Evolutionary conservation across 768 basidiomycete species (phyloP), one percentile per base, ranked within the genome.

Genomic region (Agrocybe pediades): DNA sequence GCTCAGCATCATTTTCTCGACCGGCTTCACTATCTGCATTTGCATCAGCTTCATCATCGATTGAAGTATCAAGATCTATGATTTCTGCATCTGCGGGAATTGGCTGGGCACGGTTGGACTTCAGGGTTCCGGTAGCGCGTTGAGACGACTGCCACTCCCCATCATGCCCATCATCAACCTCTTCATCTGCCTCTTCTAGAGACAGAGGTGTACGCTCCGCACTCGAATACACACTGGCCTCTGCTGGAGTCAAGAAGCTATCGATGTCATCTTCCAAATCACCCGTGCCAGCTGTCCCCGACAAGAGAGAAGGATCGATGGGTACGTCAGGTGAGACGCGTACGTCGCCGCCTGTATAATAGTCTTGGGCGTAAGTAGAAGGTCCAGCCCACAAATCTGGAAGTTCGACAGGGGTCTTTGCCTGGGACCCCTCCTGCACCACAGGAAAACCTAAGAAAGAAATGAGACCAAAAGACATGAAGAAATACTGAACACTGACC

Each of bases 271-370:
- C 61, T 40, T 64, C 62, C 24, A 57, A 33, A 24, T 57, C 60
- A 9, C 51, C 58, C 9, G 51, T 49, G 17, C 45, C 54, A 23
- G 43, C 58, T 15, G 51, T 49, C 19, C 45, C 54, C 21, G 43
- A 42, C n/a, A 61, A 58, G 4, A 64, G 46, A 20, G 48, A 49
- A 11, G 61, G 58, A 29, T 64, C 57, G 6, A 62, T 49, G 2
- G 41, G 57, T 20, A 53, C 41, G 2, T 36, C 57, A 15, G 46
- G 44, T 13, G 44, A 23, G 25, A 57, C 45, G 16, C 55, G 53
- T 30, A 72, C 24, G 47, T 80, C 77, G 1, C 78, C 80, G 11
- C 76, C 79, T 5, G 76, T 69, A 54, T 70, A 74, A 29, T 62
- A 73, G 51, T 73, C 73, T 59, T 74, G 63, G 0, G 72, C 71